phyloP scores from a whole-genome alignment of 164 flowering plant genomes.

The Dillenia suffruticosa region DNA sequence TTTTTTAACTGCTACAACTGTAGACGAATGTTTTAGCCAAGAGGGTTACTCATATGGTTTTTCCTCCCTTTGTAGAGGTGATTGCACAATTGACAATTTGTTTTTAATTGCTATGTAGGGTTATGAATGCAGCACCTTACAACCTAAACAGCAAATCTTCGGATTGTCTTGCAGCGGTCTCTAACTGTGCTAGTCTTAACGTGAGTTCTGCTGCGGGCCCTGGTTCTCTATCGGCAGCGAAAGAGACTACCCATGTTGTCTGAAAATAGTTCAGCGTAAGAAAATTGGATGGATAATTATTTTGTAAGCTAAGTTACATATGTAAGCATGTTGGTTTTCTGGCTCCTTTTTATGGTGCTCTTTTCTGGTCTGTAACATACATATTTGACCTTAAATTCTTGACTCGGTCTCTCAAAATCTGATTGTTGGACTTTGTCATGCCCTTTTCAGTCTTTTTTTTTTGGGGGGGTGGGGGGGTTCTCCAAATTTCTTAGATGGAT shows the following conservation, averaged over 20 bases:
- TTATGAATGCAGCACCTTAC: conserved; percentile 39
- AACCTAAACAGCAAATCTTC: conserved; percentile 24
- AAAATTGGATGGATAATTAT: too few species aligned
- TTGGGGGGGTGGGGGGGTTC: too few species aligned
- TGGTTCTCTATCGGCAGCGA: conserved; percentile 3
- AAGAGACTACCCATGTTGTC: background rate
- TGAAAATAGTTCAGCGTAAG: too few species aligned
- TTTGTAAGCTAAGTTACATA: too few species aligned
- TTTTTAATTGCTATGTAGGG: conserved; percentile 25
- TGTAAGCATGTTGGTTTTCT: too few species aligned
- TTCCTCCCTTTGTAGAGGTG: background rate
- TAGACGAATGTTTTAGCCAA: background rate
- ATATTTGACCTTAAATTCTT: too few species aligned
- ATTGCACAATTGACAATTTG: background rate
- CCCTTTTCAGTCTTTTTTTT: too few species aligned
- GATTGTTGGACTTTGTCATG: too few species aligned
- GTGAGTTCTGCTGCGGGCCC: conserved; percentile 9
- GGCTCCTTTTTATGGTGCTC: too few species aligned
- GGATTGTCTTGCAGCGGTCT: conserved; percentile 16
- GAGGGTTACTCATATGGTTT: background rate
- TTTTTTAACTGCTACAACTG: background rate
- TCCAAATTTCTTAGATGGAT: too few species aligned
- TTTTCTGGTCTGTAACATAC: too few species aligned
- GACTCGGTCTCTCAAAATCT: too few species aligned
- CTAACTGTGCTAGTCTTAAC: conserved; percentile 16